These are phyloP conservation scores for Polyporus tsugae DNA, from an alignment of 1,284 basidiomycete genomes.

Conservation along the genomic window DNA sequence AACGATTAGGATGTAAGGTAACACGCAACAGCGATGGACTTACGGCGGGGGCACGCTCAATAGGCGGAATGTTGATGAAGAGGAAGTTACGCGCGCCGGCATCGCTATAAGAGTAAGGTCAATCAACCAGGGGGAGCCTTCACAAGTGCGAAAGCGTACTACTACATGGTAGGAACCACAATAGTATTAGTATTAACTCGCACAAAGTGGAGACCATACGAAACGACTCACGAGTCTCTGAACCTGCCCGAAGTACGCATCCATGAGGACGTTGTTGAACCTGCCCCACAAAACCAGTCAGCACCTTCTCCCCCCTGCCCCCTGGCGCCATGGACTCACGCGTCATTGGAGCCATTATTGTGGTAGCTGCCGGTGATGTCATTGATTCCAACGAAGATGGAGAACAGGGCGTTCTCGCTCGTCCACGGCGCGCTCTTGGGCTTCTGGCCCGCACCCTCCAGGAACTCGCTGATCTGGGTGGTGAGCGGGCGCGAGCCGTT, in stretches of 20 bases:
- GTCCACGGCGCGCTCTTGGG: slow-evolving; percentile 61
- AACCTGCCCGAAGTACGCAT: slow-evolving; percentile 61
- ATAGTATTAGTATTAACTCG: not conserved
- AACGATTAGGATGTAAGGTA: not conserved
- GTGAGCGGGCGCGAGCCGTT: slow-evolving; percentile 56
- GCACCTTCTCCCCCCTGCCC: not conserved
- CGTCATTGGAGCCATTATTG: slow-evolving; percentile 51
- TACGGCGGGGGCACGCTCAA: not conserved
- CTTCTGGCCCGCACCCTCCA: slow-evolving; percentile 51
- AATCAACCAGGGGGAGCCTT: not conserved
- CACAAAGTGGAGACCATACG: not conserved
- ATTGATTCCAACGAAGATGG: slow-evolving; percentile 69
- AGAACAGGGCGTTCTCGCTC: slow-evolving; percentile 59
- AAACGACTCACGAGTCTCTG: slow-evolving; percentile 56
- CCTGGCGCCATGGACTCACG: slow-evolving; percentile 44
- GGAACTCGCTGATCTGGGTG: slow-evolving; percentile 64
- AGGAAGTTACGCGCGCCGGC: slow-evolving; percentile 65
- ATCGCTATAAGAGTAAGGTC: slow-evolving; percentile 36
- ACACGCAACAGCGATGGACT: not conserved
- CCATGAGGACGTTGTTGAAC: slow-evolving; percentile 57
- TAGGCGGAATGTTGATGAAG: slow-evolving; percentile 62
- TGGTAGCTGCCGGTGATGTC: slow-evolving; percentile 65
- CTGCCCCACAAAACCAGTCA: slow-evolving; percentile 37
- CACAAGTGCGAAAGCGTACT: slow-evolving; percentile 32
- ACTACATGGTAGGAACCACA: slow-evolving; percentile 14